A percentile compares a stretch with the other conserved stretches of the same genome.
Conservation (phyloP, 1,139 yeast genomes). For the Suhomyces choctaworum region DNA sequence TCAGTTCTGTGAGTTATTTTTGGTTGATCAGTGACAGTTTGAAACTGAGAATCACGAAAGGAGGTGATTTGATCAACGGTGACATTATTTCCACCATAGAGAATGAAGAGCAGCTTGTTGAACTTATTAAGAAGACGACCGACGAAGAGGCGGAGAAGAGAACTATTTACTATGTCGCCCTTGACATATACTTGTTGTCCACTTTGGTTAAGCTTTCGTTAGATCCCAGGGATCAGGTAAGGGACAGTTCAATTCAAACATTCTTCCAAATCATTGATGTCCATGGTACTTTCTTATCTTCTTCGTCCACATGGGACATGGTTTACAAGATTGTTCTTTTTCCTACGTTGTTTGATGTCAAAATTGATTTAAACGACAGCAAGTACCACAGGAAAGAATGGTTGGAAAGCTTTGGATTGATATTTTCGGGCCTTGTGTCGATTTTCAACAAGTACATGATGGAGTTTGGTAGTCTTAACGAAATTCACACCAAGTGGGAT, state of each 20-base stretch:
- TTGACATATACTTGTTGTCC: constrained; percentile 68
- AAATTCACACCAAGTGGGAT: constrained; percentile 39
- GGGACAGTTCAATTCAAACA: constrained; percentile 88
- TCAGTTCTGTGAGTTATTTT: constrained; percentile 86
- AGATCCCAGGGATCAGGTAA: constrained; percentile 73
- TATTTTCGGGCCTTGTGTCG: constrained; percentile 59
- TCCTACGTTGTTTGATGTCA: constrained; percentile 28
- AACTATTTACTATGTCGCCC: constrained; percentile 28
- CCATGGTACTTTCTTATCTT: constrained; percentile 56
- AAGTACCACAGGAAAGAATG: constrained; percentile 37
- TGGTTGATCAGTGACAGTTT: constrained; percentile 87
- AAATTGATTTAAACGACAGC: constrained; percentile 15
- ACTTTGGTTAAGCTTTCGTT: constrained; percentile 61
- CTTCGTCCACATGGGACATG: constrained; percentile 54
- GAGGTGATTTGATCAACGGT: not conserved
- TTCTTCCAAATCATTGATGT: constrained; percentile 82
- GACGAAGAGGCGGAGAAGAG: constrained; percentile 3
- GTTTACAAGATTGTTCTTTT: constrained; percentile 53
- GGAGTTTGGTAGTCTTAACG: constrained; percentile 22
- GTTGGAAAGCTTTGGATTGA: constrained; percentile 57
- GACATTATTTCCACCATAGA: constrained; percentile 6
- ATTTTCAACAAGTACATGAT: constrained; percentile 48
- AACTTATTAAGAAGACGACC: constrained; percentile 8
- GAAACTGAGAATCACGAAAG: constrained; percentile 27
- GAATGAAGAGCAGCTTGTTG: constrained; percentile 19